Evolutionary conservation across 1,139 yeast species (phyloP).

Genomic region (Candida labiduridarum): DNA sequence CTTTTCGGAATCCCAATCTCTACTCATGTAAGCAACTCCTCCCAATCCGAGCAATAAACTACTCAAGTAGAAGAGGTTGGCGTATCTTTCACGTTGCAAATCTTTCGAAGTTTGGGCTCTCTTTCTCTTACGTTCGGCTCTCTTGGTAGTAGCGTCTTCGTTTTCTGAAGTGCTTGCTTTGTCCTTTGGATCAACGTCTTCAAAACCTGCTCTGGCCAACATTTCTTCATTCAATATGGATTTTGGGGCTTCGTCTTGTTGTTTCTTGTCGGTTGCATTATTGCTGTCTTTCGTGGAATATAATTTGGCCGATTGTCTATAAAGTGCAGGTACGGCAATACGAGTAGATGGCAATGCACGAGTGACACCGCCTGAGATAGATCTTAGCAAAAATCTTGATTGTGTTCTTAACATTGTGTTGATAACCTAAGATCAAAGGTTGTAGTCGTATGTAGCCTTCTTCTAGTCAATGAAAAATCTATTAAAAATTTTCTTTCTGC

Average conservation of each 20-base stretch:
- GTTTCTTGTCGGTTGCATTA: conserved; percentile 22
- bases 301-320: conserved; percentile 12
- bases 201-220: conserved; percentile 83
- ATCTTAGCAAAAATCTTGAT: conserved; percentile 10
- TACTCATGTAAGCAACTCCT: conserved; percentile 72
- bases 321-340: conserved; percentile 1
- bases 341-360: conserved; percentile 6
- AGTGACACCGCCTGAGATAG: conserved; percentile 2
- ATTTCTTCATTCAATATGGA: conserved; percentile 80
- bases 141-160: conserved; percentile 8
- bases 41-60: conserved; percentile 62
- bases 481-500: neutral
- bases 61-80: conserved; percentile 67
- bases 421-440: neutral
- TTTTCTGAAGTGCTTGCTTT: conserved; percentile 12
- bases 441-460: neutral
- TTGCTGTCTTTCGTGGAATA: conserved; percentile 22
- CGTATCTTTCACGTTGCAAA: conserved; percentile 59
- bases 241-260: conserved; percentile 38
- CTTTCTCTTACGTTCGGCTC: conserved; percentile 45
- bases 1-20: conserved; percentile 87
- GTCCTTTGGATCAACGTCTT: conserved; percentile 28
- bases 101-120: conserved; percentile 64
- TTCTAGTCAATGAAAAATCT: conserved; percentile 1
- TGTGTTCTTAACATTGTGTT: conserved; percentile 11